Conservation (phyloP, 208 protist genomes). For the Novymonas esmeraldas region DNA sequence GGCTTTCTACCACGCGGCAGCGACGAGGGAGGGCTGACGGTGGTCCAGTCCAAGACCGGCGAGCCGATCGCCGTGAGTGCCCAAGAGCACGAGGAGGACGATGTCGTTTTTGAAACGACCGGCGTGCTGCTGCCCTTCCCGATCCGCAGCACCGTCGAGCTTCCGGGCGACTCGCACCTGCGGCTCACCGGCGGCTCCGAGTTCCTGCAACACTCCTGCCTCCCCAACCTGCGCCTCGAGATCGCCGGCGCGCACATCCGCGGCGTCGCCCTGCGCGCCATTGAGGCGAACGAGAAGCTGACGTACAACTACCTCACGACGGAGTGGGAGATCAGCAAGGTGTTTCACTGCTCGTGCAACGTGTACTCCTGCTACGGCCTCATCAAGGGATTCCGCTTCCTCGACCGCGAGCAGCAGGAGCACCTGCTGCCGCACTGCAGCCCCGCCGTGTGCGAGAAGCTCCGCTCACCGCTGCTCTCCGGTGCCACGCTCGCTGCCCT, state of each 20-base stretch:
- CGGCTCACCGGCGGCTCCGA: constrained; percentile 76
- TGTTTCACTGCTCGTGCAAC: constrained; percentile 83
- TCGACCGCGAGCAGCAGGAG: constrained; percentile 70
- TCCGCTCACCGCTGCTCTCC: constrained; percentile 38
- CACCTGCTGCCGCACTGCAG: constrained; percentile 69
- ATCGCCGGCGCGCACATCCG: constrained; percentile 65
- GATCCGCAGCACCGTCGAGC: constrained; percentile 76
- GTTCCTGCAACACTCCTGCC: constrained; percentile 84
- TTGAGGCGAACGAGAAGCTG: constrained; percentile 71
- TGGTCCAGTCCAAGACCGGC: constrained; percentile 42
- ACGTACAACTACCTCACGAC: constrained; percentile 90
- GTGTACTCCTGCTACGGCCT: constrained; percentile 81
- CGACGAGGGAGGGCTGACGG: constrained; percentile 50
- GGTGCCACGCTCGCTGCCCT: constrained; percentile 40
- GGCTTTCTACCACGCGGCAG: constrained; percentile 65
- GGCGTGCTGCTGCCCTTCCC: constrained; percentile 79
- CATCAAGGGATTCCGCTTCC: constrained; percentile 82
- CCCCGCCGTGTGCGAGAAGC: constrained; percentile 74
- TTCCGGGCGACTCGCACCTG: constrained; percentile 73
- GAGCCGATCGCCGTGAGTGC: constrained; percentile 49
- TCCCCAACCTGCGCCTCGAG: constrained; percentile 83
- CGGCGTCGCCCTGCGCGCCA: constrained; percentile 74
- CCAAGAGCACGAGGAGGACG: constrained; percentile 40
- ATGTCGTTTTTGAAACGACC: constrained; percentile 66
- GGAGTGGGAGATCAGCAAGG: constrained; percentile 84